These are phyloP conservation scores for Pyrenula aspistea DNA, from an alignment of 495 filamentous ascomycete species.

Conservation along the genomic window DNA sequence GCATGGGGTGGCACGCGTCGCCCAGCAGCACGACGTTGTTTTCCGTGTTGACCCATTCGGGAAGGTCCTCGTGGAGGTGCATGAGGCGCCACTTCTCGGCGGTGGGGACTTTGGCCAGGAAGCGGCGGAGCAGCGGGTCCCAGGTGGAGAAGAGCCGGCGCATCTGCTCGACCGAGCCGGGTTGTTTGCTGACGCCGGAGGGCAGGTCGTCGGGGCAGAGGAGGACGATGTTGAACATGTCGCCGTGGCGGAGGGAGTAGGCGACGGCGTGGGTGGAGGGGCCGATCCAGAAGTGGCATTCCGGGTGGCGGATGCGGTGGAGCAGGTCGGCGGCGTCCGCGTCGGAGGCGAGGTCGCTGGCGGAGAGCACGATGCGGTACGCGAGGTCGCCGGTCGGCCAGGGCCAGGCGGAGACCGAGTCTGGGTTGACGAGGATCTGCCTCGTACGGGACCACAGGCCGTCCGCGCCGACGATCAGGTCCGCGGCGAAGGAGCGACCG, in stretches of 20 bases:
- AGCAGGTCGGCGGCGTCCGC: constrained; percentile 36
- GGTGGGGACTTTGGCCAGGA: constrained; percentile 31
- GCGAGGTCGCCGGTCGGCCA: constrained; percentile 55
- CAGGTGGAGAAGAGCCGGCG: constrained; percentile 44
- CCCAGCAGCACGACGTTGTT: constrained; percentile 46
- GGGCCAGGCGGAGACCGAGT: constrained; percentile 28
- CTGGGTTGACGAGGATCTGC: constrained; percentile 27
- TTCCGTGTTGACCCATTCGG: constrained; percentile 43
- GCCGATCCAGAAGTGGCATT: constrained; percentile 63
- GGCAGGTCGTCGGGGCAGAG: constrained; percentile 60
- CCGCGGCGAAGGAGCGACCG: constrained; percentile 24
- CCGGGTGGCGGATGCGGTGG: constrained; percentile 26
- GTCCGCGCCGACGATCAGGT: constrained; percentile 47
- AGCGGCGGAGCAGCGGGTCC: constrained; percentile 40
- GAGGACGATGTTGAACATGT: constrained; percentile 57
- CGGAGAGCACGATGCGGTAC: constrained; percentile 47
- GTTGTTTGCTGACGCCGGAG: constrained; percentile 33
- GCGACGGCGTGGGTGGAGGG: constrained; percentile 51
- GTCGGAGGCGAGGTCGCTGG: constrained; percentile 30
- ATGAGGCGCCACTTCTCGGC: constrained; percentile 60
- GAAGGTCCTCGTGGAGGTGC: constrained; percentile 34
- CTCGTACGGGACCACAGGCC: constrained; percentile 39
- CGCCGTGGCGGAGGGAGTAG: constrained; percentile 48
- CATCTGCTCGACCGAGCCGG: constrained; percentile 56
- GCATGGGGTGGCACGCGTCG: constrained; percentile 52